Evolutionary conservation across 2,329 filamentous ascomycete species (phyloP).

Genomic region (Aspergillus pseudonomiae): DNA sequence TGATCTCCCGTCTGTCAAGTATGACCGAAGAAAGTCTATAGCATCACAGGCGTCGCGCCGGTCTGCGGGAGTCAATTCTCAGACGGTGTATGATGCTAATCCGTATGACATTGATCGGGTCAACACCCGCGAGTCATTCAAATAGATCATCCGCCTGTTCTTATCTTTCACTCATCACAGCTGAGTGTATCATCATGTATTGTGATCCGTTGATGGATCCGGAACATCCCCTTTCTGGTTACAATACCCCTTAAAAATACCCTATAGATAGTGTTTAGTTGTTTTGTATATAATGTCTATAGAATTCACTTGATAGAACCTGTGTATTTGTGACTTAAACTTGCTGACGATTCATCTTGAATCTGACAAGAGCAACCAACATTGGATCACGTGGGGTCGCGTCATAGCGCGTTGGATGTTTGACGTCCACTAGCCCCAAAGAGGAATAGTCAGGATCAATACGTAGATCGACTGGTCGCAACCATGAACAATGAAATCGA

Average conservation of each 20-base stretch:
- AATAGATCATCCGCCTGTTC: neutral
- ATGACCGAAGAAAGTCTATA: constrained; percentile 8
- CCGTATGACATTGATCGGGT: constrained; percentile 19
- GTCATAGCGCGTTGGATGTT: constrained; percentile 13
- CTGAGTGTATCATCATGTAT: neutral
- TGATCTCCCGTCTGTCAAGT: constrained; percentile 4
- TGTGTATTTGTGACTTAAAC: neutral
- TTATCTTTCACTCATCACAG: neutral
- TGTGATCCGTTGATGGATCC: neutral
- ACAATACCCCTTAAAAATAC: neutral
- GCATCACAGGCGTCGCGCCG: constrained; percentile 7
- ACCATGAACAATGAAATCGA: neutral
- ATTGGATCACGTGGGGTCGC: constrained; percentile 19
- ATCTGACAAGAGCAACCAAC: neutral
- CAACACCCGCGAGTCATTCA: constrained; percentile 17
- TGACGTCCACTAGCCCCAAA: constrained; percentile 7
- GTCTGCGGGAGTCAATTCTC: constrained; percentile 5
- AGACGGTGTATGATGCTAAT: constrained; percentile 16
- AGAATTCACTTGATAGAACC: neutral
- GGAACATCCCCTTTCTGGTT: neutral
- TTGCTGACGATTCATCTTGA: neutral
- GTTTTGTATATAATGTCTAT: neutral
- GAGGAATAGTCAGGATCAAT: neutral
- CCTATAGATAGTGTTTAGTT: neutral
- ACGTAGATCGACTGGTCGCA: neutral